Conservation (phyloP, 1,284 basidiomycete species). For the Moesziomyces parantarcticus region DNA sequence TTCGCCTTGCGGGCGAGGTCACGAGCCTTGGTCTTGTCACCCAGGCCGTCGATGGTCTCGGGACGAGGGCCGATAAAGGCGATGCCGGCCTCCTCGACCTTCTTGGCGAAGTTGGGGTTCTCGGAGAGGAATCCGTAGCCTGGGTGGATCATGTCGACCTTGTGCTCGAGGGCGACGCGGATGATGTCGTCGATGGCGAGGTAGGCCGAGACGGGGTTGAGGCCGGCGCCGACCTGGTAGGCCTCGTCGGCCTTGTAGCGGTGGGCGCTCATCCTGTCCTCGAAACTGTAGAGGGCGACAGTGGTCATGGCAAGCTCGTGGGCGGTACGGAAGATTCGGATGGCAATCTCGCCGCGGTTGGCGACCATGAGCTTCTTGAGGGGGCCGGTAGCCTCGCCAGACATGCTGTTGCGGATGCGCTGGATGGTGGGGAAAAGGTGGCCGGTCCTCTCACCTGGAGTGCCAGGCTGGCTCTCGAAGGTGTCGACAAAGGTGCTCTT, state of each 20-base stretch:
- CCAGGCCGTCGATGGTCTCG: constrained; percentile 95
- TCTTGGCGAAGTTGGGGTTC: constrained; percentile 93
- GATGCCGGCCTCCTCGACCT: constrained; percentile 96
- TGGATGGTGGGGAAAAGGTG: constrained; percentile 64
- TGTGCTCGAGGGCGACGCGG: constrained; percentile 77
- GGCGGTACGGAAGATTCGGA: constrained; percentile 97
- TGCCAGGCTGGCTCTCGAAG: constrained; percentile 61
- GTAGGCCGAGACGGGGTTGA: constrained; percentile 95
- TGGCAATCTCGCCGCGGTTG: constrained; percentile 82
- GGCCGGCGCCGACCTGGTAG: constrained; percentile 94
- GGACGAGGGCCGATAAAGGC: constrained; percentile 96
- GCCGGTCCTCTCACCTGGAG: constrained; percentile 57
- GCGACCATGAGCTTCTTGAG: constrained; percentile 66
- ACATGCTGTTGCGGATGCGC: constrained; percentile 57
- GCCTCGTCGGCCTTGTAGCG: constrained; percentile 99
- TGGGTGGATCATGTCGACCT: constrained; percentile 96
- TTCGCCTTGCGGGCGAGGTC: constrained; percentile 63
- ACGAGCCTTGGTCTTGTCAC: constrained; percentile 96
- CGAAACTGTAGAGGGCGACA: constrained; percentile 96
- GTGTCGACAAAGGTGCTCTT: constrained; percentile 60
- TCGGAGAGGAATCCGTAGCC: constrained; percentile 95
- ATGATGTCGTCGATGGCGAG: constrained; percentile 98
- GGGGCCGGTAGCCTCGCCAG: constrained; percentile 44
- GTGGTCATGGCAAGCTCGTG: constrained; percentile 99
- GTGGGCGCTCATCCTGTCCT: constrained; percentile 96